A percentile compares a stretch with the other conserved stretches of the same genome.
Conservation (phyloP, 352 stramenopile species). For the Phytopythium sindhum region DNA sequence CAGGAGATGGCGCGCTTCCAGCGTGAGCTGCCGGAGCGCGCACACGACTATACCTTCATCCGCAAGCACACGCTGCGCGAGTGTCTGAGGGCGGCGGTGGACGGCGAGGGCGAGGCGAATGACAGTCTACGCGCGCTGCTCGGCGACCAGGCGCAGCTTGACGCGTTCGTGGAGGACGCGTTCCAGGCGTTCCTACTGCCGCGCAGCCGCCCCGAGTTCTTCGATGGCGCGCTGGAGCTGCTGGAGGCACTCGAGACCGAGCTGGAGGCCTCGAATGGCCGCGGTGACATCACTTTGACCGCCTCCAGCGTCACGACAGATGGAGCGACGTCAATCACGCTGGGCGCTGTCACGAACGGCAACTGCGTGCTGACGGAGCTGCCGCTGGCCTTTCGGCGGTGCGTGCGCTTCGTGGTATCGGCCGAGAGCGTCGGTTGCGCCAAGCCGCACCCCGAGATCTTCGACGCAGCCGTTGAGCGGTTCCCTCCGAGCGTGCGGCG, state of each 20-base stretch:
- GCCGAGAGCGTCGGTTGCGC: conserved; percentile 43
- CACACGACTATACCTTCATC: conserved; percentile 70
- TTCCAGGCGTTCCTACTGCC: conserved; percentile 58
- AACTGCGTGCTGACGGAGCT: conserved; percentile 53
- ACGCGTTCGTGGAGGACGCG: conserved; percentile 42
- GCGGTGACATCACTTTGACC: not conserved
- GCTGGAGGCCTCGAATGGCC: conserved; percentile 12
- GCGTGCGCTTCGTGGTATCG: conserved; percentile 53
- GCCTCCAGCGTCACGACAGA: not conserved
- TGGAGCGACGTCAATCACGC: not conserved
- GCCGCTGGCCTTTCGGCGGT: conserved; percentile 33
- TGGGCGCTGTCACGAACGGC: conserved; percentile 76
- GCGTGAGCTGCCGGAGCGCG: conserved; percentile 32
- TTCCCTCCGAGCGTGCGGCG: conserved; percentile 27
- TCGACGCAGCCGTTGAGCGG: conserved; percentile 43
- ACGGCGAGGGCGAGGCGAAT: not conserved
- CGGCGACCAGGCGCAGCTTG: conserved; percentile 13
- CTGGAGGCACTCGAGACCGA: conserved; percentile 32
- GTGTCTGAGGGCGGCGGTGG: conserved; percentile 20
- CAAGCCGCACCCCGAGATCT: conserved; percentile 50
- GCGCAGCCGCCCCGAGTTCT: conserved; percentile 58
- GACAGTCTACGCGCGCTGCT: not conserved
- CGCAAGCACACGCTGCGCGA: conserved; percentile 52
- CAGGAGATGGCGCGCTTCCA: conserved; percentile 37
- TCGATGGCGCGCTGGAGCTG: conserved; percentile 49